These are phyloP conservation scores for Coemansia biformis DNA, from an alignment of 192 early-diverging fungal genomes.

Conservation along the genomic window DNA sequence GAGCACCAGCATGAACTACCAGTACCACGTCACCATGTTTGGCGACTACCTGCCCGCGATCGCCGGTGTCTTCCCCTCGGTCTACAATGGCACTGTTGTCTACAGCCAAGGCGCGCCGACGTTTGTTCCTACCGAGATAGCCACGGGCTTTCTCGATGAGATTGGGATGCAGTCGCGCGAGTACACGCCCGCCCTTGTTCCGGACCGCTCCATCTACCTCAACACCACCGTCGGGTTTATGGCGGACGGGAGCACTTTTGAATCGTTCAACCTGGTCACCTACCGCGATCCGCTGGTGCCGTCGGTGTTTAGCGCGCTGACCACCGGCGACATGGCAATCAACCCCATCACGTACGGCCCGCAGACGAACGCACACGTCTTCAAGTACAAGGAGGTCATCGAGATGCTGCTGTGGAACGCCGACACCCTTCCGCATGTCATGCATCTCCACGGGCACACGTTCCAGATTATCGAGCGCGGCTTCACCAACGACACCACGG, in stretches of 20 bases:
- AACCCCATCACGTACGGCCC: slow-evolving; percentile 60
- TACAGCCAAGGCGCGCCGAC: slow-evolving; percentile 31
- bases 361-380: slow-evolving; percentile 58
- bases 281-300: slow-evolving; percentile 61
- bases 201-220: slow-evolving; percentile 52
- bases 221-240: slow-evolving; percentile 57
- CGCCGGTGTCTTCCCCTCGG: slow-evolving; percentile 48
- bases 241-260: slow-evolving; percentile 61
- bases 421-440: slow-evolving; percentile 58
- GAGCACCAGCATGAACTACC: slow-evolving; percentile 56
- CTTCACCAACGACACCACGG: slow-evolving; percentile 14
- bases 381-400: slow-evolving; percentile 56
- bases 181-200: slow-evolving; percentile 39
- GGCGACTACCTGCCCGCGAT: slow-evolving; percentile 60
- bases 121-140: slow-evolving; percentile 5
- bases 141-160: slow-evolving; percentile 37
- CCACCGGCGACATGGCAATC: slow-evolving; percentile 50
- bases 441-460: slow-evolving; percentile 81
- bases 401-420: slow-evolving; percentile 70
- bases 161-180: slow-evolving; percentile 51
- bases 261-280: slow-evolving; percentile 65
- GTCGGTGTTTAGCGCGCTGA: slow-evolving; percentile 58
- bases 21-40: slow-evolving; percentile 66
- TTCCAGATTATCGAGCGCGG: slow-evolving; percentile 73
- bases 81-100: slow-evolving; percentile 51